Evolutionary conservation across 345 rosid species (phyloP), one percentile per base, ranked within the genome.

Genomic region (Bretschneidera sinensis): DNA sequence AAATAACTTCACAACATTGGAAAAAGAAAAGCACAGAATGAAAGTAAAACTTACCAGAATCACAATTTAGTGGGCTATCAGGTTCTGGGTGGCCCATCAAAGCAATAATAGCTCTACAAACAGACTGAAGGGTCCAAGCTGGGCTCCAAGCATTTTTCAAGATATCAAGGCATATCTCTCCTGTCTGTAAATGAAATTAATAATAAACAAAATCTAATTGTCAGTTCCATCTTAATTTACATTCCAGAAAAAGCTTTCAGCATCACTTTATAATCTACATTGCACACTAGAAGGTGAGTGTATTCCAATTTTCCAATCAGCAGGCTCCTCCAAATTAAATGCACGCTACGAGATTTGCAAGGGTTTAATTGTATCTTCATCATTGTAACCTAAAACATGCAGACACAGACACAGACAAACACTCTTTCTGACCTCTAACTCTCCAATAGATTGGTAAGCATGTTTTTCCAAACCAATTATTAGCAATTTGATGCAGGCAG

Each of bases 101-200:
- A 63, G 97, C 96, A 48, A 94, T 91, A 73, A 94, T 88, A 19
- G 97, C 99, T 75, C 94, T 86, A 75, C 98, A 95, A 58, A 95
- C 99, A 43, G 96, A 94, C 74, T 94, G 96, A 62, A 90, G 91
- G 4, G 97, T 94, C 97, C 99, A 94, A n/a, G 99, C 97, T 1
- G 99, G 97, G 66, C 96, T 94, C 99, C 97, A 95, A 23, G 99
- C 97, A 68, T 86, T 95, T 84, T 95, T 95, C 89, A 94, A 81
- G 68, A 94, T 90, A 68, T 94, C 99, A 51, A 94, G 89, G 66
- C 97, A 94, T 74, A 94, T 90, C 72, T 94, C 99, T 33, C 99
- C 96, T 0, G 99, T 94, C 95, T 94, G 81, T 57, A 73, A 31
- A 33, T 51, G 23, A 63, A 51, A 64, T 31, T 1, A 61, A 23